Evolutionary conservation across 2,329 filamentous ascomycete genomes (phyloP), one percentile per base, ranked within the genome.

Genomic region (Botrytis byssoidea): DNA sequence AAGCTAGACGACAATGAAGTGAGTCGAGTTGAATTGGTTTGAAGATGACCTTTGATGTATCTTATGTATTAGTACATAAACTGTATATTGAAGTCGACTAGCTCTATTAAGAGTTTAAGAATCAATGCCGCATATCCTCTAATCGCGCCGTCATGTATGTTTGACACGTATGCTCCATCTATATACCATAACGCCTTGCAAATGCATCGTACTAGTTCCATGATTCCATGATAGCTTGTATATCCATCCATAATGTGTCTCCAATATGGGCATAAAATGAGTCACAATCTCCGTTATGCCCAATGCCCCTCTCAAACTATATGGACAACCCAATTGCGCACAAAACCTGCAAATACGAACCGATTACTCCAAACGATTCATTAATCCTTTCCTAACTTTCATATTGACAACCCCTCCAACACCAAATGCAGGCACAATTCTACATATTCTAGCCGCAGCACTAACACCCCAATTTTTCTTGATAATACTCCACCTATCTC

Each of bases 341-440:
- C n/a, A 5, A 32, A 42, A 2, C 8, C 40, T 40, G 9, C 3
- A 25, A 57, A 51, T 20, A 44, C 44, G 59, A 22, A 18, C 9
- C 16, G 25, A 32, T 74, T 61, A 79, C 59, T 77, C 76, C 60
- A 78, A 64, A 66, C 63, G 75, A 55, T 51, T 70, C 73, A 97
- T 94, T 78, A 95, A 81, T 71, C 81, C 84, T 79, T 84, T 85
- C 78, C 94, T 87, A 63, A 95, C 85, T 79, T 92, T 90, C 74
- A 87, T 87, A 83, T 97, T 97, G 18, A 96, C 92, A 18, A 97
- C 93, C 0, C 94, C 94, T 0, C 94, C 95, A 20, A 97, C 87
- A 2, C 94, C 95, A 85, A 95, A 97, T 0, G 94, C 94, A 29
- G 94, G 94, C 3, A 97, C 87, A 78, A 97, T 97, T 79, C 95